phyloP scores from a whole-genome alignment of 129 eudicot genomes.

The Saussurea involucrata region DNA sequence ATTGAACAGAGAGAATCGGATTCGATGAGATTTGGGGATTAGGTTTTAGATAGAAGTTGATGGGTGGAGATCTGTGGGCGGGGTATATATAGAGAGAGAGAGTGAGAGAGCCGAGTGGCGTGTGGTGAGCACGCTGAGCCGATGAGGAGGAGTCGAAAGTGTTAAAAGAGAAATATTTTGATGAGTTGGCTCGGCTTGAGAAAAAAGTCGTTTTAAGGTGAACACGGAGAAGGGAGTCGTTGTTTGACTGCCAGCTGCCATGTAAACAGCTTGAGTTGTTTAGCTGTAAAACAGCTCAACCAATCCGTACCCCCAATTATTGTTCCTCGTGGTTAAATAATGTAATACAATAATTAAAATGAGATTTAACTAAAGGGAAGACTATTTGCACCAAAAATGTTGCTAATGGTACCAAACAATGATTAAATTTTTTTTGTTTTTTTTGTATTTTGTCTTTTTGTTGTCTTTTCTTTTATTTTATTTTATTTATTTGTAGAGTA shows the following conservation, averaged over 20 bases:
- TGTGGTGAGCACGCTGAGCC: slow-evolving; percentile 45
- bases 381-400: no score
- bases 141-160: slow-evolving; percentile 7
- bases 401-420: no score
- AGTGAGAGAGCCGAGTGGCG: slow-evolving; percentile 16
- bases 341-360: background rate
- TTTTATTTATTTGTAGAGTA: no score
- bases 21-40: slow-evolving; percentile 25
- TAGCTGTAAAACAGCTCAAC: slow-evolving; percentile 16
- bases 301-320: slow-evolving; percentile 9
- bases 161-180: background rate
- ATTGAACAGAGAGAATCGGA: background rate
- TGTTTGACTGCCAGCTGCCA: slow-evolving; percentile 37
- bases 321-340: background rate
- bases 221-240: slow-evolving; percentile 15
- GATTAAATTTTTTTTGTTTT: no score
- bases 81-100: slow-evolving; percentile 8
- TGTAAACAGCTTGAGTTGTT: background rate
- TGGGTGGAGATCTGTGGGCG: slow-evolving; percentile 27
- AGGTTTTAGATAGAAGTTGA: slow-evolving; percentile 11
- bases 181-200: slow-evolving; percentile 27
- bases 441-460: no score
- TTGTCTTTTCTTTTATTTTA: no score
- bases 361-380: no score
- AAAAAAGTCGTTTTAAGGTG: background rate